phyloP scores from a whole-genome alignment of 2,329 filamentous ascomycete species.

The Colletotrichum sp. region DNA sequence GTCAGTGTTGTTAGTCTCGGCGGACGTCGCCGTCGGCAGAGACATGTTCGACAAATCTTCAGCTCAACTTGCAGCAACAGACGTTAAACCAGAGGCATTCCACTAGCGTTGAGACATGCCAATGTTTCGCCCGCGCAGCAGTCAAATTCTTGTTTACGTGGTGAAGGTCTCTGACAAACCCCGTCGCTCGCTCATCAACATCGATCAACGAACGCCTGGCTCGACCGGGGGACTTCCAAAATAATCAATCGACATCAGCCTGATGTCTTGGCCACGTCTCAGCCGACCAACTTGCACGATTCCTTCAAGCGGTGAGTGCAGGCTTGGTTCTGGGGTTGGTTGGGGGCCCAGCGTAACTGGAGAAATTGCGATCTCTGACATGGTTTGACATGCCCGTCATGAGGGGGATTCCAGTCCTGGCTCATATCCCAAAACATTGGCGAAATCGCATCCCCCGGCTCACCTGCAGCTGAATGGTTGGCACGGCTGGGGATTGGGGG shows the following conservation, averaged over 20 bases:
- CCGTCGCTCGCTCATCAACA: slow-evolving; percentile 1
- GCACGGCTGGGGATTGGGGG: background rate
- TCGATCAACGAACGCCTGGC: background rate
- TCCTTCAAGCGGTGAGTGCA: background rate
- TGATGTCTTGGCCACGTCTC: background rate
- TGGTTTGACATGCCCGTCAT: background rate
- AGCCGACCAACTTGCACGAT: background rate
- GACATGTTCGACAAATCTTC: background rate
- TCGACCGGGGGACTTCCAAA: background rate
- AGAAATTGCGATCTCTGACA: slow-evolving; percentile 4
- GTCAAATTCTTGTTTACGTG: background rate
- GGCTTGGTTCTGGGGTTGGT: background rate
- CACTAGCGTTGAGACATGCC: slow-evolving; percentile 15
- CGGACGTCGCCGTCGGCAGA: background rate
- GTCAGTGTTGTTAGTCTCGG: background rate
- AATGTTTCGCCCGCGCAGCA: slow-evolving; percentile 11
- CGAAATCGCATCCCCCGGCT: background rate
- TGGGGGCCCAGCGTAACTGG: background rate
- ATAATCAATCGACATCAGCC: background rate
- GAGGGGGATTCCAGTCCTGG: background rate
- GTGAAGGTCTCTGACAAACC: background rate
- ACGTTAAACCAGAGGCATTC: background rate
- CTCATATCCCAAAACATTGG: background rate
- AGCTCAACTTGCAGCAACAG: background rate
- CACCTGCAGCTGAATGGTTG: slow-evolving; percentile 1